A percentile compares a stretch with the other conserved stretches of the same genome.
These are phyloP conservation scores for Maudiozyma barnettii DNA, from an alignment of 805 yeast genomes.

Conservation along the genomic window DNA sequence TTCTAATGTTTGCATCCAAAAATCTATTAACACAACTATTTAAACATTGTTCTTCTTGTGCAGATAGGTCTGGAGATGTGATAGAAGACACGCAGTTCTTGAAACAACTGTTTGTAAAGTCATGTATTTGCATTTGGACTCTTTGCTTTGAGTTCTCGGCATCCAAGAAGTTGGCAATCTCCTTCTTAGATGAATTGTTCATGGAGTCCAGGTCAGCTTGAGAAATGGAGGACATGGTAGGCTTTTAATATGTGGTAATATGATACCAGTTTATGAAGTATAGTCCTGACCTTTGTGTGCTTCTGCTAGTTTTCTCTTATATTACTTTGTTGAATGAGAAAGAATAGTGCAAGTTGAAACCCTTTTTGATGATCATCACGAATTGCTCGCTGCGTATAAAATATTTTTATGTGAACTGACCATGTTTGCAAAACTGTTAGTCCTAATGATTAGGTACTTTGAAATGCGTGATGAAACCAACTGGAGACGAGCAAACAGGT, in stretches of 20 bases:
- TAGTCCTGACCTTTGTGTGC: too few relatives aligned
- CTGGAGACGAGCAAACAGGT: too few relatives aligned
- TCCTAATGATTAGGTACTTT: too few relatives aligned
- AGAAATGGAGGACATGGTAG: slow-evolving; percentile 32
- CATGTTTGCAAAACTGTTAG: too few relatives aligned
- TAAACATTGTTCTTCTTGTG: slow-evolving; percentile 62
- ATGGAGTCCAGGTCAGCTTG: slow-evolving; percentile 36
- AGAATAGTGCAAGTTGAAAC: too few relatives aligned
- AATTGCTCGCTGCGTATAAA: too few relatives aligned
- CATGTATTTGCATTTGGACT: slow-evolving; percentile 78
- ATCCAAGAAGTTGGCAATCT: slow-evolving; percentile 66
- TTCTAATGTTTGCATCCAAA: slow-evolving; percentile 77
- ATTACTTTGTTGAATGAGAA: too few relatives aligned
- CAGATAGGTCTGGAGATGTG: slow-evolving; percentile 40
- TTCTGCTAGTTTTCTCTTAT: too few relatives aligned
- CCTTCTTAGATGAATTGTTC: slow-evolving; percentile 65
- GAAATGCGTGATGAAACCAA: too few relatives aligned
- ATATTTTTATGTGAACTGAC: too few relatives aligned
- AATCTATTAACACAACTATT: slow-evolving; percentile 76
- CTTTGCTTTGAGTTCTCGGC: slow-evolving; percentile 79
- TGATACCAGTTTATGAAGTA: neutral
- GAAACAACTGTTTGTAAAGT: slow-evolving; percentile 84
- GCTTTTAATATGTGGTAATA: neutral
- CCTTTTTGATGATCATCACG: too few relatives aligned
- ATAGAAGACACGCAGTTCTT: slow-evolving; percentile 61